These are phyloP conservation scores for Rhizophagus sp. DNA, from an alignment of 192 early-diverging fungal genomes.

Conservation along the genomic window DNA sequence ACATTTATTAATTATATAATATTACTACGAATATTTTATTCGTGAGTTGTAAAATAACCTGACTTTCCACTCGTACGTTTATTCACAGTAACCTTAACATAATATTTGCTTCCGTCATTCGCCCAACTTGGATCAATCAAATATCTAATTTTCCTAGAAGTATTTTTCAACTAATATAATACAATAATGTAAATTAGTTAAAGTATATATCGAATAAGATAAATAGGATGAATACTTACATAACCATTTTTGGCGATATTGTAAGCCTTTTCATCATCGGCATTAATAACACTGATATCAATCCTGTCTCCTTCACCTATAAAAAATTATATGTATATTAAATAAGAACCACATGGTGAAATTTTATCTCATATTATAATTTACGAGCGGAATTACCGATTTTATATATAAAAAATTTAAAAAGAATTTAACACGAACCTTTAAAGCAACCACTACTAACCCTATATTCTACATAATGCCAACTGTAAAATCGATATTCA, in stretches of 20 bases:
- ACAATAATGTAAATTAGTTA: too few species aligned
- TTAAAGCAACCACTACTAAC: neutral
- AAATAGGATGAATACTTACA: neutral
- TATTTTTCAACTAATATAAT: neutral
- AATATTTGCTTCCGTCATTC: neutral
- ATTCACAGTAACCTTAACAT: neutral
- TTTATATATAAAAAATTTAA: too few species aligned
- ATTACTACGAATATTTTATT: neutral
- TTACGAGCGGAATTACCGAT: too few species aligned
- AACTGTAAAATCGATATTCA: neutral
- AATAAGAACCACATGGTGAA: too few species aligned
- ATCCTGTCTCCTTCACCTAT: neutral
- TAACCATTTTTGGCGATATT: neutral
- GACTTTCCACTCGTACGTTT: neutral
- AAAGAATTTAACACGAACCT: neutral
- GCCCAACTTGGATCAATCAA: neutral
- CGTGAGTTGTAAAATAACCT: neutral
- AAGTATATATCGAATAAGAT: too few species aligned
- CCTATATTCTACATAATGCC: neutral
- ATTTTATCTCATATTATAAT: too few species aligned
- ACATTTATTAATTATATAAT: too few species aligned
- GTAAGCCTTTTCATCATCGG: neutral
- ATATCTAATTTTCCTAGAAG: neutral
- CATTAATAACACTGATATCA: neutral
- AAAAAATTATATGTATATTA: too few species aligned